Conservation (phyloP, 768 basidiomycete species). For the Mrakia blollopis region DNA sequence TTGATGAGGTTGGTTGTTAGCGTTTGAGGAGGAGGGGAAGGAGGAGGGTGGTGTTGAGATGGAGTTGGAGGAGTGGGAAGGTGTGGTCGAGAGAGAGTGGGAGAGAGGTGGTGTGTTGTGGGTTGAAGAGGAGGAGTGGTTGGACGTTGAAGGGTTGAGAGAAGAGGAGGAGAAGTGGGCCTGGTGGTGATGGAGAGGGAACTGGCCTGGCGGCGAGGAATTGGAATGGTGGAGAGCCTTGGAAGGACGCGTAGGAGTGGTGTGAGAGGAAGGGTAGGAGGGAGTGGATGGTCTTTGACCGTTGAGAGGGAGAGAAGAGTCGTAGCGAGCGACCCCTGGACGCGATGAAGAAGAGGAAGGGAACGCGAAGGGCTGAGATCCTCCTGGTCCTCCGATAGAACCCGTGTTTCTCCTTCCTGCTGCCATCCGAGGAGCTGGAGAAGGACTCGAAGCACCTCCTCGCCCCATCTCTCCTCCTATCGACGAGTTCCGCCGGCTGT, state of each 20-base stretch:
- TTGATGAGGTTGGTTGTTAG: conserved; percentile 1
- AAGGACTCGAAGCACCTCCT: background rate
- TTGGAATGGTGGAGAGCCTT: background rate
- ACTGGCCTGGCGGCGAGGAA: background rate
- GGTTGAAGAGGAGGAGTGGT: conserved; percentile 8
- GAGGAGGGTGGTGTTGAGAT: conserved; percentile 7
- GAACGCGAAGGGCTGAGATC: conserved; percentile 17
- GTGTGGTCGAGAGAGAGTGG: conserved; percentile 21
- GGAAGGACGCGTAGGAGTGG: background rate
- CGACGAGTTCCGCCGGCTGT: background rate
- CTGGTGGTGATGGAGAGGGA: background rate
- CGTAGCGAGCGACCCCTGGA: background rate
- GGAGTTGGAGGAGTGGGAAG: conserved; percentile 14
- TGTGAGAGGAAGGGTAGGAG: conserved; percentile 1
- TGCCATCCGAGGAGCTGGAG: background rate
- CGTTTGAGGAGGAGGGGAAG: background rate
- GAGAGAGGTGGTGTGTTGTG: conserved; percentile 23
- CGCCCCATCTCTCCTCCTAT: background rate
- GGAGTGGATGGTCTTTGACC: background rate
- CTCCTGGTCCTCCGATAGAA: conserved; percentile 4
- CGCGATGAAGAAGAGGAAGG: conserved; percentile 3
- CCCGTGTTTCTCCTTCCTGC: background rate
- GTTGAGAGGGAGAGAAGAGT: background rate
- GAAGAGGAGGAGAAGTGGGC: conserved; percentile 1
- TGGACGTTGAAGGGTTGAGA: conserved; percentile 5